Base-by-base conservation (phyloP, 2,329 filamentous ascomycete genomes). In the Colletotrichum sansevieriae region DNA sequence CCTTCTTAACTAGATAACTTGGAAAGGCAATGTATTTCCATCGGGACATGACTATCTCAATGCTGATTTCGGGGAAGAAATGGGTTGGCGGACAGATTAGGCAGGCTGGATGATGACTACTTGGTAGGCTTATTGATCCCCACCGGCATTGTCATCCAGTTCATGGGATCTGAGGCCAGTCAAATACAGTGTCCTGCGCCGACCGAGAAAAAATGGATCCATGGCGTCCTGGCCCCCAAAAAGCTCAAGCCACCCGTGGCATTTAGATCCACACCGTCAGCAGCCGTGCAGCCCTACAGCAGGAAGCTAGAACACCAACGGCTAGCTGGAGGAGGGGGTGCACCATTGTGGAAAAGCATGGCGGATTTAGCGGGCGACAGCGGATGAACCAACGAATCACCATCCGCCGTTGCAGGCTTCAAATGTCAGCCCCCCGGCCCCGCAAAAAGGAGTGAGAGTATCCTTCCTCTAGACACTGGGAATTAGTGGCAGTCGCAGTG, bases 271-370 rank as follows among this genome's bases (percentile, higher is more conserved):
- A 64, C 46, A 44, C 35, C 47, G 52, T 59, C 65, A 68, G 65
- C 54, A 66, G 49, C 54, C 46, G 65, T 58, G 65, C 65, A 68
- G 65, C 65, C 65, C 65, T 65, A 68, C 54, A 20, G 54, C 44
- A 41, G 20, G 13, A 22, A 9, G 46, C 65, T 65, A 68, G 33
- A 25, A 20, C 47, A 12, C n/a, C 18, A n/a, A 9, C 11, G n/a
- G 61, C 15, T 56, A 54, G 59, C 35, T 7, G 20, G 20, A 20
- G 58, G 47, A 18, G 29, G n/a, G 29, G n/a, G 13, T 39, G 22
- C 35, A 37, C 35, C 9, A 37, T 37, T 29, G 49, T n/a, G 33
- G 18, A 33, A 44, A 25, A 51, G 22, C 41, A 44, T 39, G 44
- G 43, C 57, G 57, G 49, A 51, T 60, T 60, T 25, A 47, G 46